Evolutionary conservation across 495 filamentous ascomycete species (phyloP).

Genomic region (Podospora appendiculata): DNA sequence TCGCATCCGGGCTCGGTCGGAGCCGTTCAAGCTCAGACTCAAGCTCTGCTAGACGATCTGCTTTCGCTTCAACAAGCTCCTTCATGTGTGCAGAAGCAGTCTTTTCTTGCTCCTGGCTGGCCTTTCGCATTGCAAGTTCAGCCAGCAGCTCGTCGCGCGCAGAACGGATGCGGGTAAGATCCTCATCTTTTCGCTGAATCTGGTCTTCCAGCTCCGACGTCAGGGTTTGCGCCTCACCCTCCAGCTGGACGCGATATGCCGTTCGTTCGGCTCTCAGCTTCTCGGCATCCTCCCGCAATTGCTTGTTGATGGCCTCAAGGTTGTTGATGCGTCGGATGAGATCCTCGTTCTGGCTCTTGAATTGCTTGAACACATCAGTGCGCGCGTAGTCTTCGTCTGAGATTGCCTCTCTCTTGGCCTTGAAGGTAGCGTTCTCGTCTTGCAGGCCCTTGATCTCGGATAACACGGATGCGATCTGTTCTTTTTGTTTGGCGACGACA

Average conservation of each 20-base stretch:
- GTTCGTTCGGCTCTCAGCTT: slow-evolving; percentile 79
- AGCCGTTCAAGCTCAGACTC: slow-evolving; percentile 76
- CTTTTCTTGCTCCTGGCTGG: slow-evolving; percentile 67
- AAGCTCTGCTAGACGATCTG: slow-evolving; percentile 65
- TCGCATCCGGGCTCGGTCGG: slow-evolving; percentile 37
- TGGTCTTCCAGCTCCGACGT: slow-evolving; percentile 73
- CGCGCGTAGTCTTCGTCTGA: slow-evolving; percentile 90
- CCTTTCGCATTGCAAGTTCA: slow-evolving; percentile 72
- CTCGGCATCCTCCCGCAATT: slow-evolving; percentile 76
- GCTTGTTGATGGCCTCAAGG: slow-evolving; percentile 79
- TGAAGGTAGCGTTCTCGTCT: slow-evolving; percentile 65
- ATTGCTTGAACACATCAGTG: slow-evolving; percentile 84
- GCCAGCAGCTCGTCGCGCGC: slow-evolving; percentile 76
- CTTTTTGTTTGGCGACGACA: slow-evolving; percentile 70
- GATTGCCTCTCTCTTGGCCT: slow-evolving; percentile 49
- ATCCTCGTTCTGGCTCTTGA: slow-evolving; percentile 87
- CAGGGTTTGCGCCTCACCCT: slow-evolving; percentile 63
- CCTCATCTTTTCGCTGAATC: slow-evolving; percentile 70
- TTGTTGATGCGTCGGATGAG: slow-evolving; percentile 86
- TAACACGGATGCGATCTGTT: slow-evolving; percentile 72
- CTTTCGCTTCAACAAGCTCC: slow-evolving; percentile 69
- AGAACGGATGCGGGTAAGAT: slow-evolving; percentile 76
- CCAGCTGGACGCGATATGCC: slow-evolving; percentile 67
- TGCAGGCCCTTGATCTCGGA: slow-evolving; percentile 72
- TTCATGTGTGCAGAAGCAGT: slow-evolving; percentile 59